These are phyloP conservation scores for Leccinum aurantiacum DNA, from an alignment of 768 basidiomycete genomes.

Conservation along the genomic window DNA sequence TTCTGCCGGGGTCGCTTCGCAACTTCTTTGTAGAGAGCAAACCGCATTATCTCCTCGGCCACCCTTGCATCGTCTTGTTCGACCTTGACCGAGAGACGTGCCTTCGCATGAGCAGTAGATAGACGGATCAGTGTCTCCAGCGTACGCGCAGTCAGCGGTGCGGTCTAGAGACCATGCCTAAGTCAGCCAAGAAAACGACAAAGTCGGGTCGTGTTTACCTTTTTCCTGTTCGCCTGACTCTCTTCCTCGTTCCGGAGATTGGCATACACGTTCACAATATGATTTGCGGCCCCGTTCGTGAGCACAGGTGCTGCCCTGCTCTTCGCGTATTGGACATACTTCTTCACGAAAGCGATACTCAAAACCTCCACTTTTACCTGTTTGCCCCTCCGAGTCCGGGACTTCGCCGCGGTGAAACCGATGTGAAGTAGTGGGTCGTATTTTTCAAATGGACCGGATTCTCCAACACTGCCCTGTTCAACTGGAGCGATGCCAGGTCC, in stretches of 20 bases:
- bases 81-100: constrained; percentile 83
- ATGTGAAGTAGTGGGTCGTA: constrained; percentile 94
- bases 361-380: constrained; percentile 76
- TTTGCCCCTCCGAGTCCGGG: constrained; percentile 60
- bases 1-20: constrained; percentile 66
- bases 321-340: constrained; percentile 98
- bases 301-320: constrained; percentile 80
- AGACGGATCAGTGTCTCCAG: constrained; percentile 98
- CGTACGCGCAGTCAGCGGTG: constrained; percentile 96
- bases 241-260: constrained; percentile 89
- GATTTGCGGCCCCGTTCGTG: constrained; percentile 91
- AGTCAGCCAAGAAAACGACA: constrained; percentile 3
- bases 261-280: constrained; percentile 91
- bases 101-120: constrained; percentile 96
- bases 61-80: constrained; percentile 82
- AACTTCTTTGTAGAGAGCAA: constrained; percentile 97
- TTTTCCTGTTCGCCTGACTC: constrained; percentile 80
- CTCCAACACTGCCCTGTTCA: constrained; percentile 38
- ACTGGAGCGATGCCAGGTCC: constrained; percentile 52
- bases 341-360: constrained; percentile 93
- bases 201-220: constrained; percentile 43
- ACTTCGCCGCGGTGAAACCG: constrained; percentile 55
- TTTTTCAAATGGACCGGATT: constrained; percentile 85
- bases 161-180: constrained; percentile 59
- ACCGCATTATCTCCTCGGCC: constrained; percentile 94